Base-by-base conservation (phyloP, 352 stramenopile species). In the Phytophthora ohioensis region DNA sequence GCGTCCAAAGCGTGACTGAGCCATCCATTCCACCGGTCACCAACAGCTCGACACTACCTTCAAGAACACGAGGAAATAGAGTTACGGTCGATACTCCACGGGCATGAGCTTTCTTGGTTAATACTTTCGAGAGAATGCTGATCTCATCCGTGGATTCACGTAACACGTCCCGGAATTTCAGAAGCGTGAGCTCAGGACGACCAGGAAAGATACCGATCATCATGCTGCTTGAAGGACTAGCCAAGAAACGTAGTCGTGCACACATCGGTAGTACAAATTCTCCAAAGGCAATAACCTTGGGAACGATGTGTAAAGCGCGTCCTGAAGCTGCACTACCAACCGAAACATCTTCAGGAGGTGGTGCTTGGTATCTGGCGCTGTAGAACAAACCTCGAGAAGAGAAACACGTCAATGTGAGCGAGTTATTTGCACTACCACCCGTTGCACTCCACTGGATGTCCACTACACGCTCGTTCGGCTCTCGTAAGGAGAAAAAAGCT, bases 11-110 rank as follows among this genome's bases (percentile, higher is more conserved):
- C 35, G 84, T 86, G 61, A 94, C 68, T 7, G 69, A 74, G 7
- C 85, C 87, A 45, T 91, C 87, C 57, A 88, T 75, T 3, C 83
- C 85, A 1, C 75, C 87, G 3, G 85, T 94, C 0, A 85, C 85
- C 0, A 96, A 47, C 8, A 93, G 71, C 41, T 94, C 82, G 11
- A 84, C 70, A 3, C 77, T 75, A 48, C 85, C 84, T 0, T 75
- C 64, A 2, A 92, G 73, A 35, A 73, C 45, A 3, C 73, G 73
- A 7, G 70, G 75, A 30, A 84, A 90, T 0, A 87, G 48, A 38
- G 85, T 78, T 11, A 94, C 39, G 5, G 76, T 69, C 2, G 81
- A 77, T 32, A 94, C 63, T 5, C 86, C 86, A 27, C 82, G 79
- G 11, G 84, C 72, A 54, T 94, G 84, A 10, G 79, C 84, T 27